Evolutionary conservation across 73 alveolate genomes (phyloP).

Genomic region (Paramecium caudatum): DNA sequence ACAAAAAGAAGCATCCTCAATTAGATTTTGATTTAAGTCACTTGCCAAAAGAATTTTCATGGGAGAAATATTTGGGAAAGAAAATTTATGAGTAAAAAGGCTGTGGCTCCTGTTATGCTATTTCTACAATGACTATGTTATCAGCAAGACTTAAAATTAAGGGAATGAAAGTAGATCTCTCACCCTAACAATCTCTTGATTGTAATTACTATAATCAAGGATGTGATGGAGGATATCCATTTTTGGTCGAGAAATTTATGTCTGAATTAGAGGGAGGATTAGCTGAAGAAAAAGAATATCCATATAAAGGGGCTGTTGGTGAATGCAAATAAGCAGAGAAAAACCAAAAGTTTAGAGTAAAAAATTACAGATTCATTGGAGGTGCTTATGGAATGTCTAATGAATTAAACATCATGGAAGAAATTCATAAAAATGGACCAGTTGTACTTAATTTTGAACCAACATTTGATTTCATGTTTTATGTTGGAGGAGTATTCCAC

Average conservation of each 20-base stretch:
- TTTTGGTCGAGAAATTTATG: conserved; percentile 55
- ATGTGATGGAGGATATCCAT: conserved; percentile 77
- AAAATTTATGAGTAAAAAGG: conserved; percentile 40
- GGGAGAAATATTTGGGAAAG: conserved; percentile 67
- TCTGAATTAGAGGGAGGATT: conserved; percentile 23
- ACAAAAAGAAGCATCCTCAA: background rate
- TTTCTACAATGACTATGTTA: conserved; percentile 75
- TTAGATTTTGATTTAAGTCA: conserved; percentile 45
- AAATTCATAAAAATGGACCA: conserved; percentile 72
- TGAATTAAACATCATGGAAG: conserved; percentile 75
- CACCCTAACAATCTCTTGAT: conserved; percentile 72
- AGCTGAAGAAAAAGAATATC: conserved; percentile 64
- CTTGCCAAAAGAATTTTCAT: conserved; percentile 68
- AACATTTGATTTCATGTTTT: conserved; percentile 74
- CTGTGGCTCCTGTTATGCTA: conserved; percentile 76
- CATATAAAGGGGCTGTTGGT: conserved; percentile 67
- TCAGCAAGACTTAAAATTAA: conserved; percentile 70
- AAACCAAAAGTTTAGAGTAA: conserved; percentile 1
- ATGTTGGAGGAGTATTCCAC: conserved; percentile 72
- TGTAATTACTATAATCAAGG: conserved; percentile 75
- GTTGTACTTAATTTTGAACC: conserved; percentile 75
- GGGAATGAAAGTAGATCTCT: conserved; percentile 32
- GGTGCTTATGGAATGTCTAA: conserved; percentile 76
- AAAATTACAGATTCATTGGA: conserved; percentile 65
- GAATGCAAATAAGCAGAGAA: conserved; percentile 5